phyloP scores from a whole-genome alignment of 169 alveolate genomes.

The Plasmodium coatneyi region DNA sequence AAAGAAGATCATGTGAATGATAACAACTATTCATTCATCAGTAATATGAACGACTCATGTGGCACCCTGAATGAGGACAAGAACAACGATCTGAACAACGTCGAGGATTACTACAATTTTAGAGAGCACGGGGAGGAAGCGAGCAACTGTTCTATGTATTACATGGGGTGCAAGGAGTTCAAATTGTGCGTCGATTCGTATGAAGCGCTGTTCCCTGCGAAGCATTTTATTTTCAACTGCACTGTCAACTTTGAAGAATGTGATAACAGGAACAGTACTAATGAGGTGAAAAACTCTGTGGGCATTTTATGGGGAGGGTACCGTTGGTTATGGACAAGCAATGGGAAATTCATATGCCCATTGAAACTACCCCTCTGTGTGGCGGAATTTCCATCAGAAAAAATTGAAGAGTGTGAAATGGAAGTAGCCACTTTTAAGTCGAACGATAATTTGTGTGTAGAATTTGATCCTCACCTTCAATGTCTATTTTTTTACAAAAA shows the following conservation, averaged over 20 bases:
- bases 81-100: neutral
- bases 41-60: neutral
- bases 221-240: slow-evolving; percentile 77
- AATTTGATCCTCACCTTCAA: slow-evolving; percentile 86
- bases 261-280: neutral
- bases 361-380: slow-evolving; percentile 79
- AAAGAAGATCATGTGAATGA: neutral
- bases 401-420: slow-evolving; percentile 66
- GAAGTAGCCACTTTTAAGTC: slow-evolving; percentile 58
- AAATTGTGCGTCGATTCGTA: slow-evolving; percentile 53
- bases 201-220: slow-evolving; percentile 61
- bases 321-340: slow-evolving; percentile 85
- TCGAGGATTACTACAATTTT: neutral
- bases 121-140: neutral
- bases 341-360: slow-evolving; percentile 83
- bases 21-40: neutral
- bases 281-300: slow-evolving; percentile 40
- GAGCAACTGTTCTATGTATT: slow-evolving; percentile 42
- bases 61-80: neutral
- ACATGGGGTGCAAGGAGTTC: slow-evolving; percentile 72
- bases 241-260: slow-evolving; percentile 63
- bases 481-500: slow-evolving; percentile 85
- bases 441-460: slow-evolving; percentile 81
- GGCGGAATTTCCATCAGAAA: slow-evolving; percentile 60
- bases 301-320: slow-evolving; percentile 82